Conservation (phyloP, 2,329 filamentous ascomycete species). For the Clathrospora elynae region DNA sequence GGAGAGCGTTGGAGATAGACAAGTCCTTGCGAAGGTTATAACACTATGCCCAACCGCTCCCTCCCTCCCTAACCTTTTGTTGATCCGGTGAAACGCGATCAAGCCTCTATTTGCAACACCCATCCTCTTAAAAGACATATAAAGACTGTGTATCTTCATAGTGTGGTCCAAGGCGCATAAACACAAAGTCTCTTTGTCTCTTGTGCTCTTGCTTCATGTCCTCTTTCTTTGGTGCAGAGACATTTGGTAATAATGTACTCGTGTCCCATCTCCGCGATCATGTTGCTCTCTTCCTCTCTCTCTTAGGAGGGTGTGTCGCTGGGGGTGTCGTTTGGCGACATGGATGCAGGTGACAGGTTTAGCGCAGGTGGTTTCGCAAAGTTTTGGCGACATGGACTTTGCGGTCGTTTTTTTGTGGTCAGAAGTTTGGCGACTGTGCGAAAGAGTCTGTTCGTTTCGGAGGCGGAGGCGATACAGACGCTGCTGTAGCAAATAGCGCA, state of each 20-base stretch:
- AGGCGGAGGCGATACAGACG: slow-evolving; percentile 2
- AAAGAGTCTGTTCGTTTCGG: slow-evolving; percentile 24
- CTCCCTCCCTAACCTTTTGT: too few relatives aligned
- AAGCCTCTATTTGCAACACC: too few relatives aligned
- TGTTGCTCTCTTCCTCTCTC: too few relatives aligned
- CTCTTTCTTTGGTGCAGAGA: neutral
- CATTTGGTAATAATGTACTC: neutral
- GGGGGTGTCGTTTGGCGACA: slow-evolving; percentile 15
- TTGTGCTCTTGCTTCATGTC: slow-evolving; percentile 21
- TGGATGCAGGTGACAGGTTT: neutral
- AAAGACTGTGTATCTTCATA: too few relatives aligned
- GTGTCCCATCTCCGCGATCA: too few relatives aligned
- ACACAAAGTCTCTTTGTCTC: slow-evolving; percentile 28
- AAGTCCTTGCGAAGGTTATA: too few relatives aligned
- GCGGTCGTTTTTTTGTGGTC: slow-evolving; percentile 6
- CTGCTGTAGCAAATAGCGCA: slow-evolving; percentile 20
- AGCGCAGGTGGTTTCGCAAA: too few relatives aligned
- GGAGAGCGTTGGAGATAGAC: too few relatives aligned
- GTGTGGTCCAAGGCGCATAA: slow-evolving; percentile 18
- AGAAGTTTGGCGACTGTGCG: slow-evolving; percentile 22
- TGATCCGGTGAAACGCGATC: too few relatives aligned
- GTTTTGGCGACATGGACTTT: slow-evolving; percentile 12
- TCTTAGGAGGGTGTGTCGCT: too few relatives aligned
- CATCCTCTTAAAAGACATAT: too few relatives aligned
- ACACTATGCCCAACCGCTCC: too few relatives aligned